These are phyloP conservation scores for Phalaenopsis aphrodite DNA, from an alignment of 106 monocot species.

Conservation along the genomic window DNA sequence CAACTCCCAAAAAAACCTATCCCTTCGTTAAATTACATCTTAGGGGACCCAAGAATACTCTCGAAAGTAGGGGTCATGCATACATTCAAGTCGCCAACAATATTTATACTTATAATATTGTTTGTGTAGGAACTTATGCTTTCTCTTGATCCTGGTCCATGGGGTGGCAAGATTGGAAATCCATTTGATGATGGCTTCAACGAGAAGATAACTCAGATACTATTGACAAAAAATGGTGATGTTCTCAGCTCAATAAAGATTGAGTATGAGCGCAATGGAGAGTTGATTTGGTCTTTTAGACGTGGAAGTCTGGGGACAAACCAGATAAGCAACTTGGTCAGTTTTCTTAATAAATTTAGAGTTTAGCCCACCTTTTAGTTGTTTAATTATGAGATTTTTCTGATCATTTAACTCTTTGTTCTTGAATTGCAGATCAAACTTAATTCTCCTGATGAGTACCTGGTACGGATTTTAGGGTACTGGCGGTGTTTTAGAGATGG, in stretches of 20 bases:
- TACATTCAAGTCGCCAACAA: too few relatives aligned
- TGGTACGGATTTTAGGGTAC: slow-evolving; percentile 31
- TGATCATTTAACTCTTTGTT: neutral
- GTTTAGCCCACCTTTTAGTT: too few relatives aligned
- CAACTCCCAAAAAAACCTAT: too few relatives aligned
- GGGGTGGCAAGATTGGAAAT: slow-evolving; percentile 45
- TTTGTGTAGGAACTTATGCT: neutral
- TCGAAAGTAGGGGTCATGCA: too few relatives aligned
- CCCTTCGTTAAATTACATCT: too few relatives aligned
- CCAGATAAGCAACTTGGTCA: slow-evolving; percentile 25
- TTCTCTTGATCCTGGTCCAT: slow-evolving; percentile 29
- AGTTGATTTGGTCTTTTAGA: slow-evolving; percentile 39
- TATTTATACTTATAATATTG: too few relatives aligned
- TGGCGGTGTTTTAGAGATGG: slow-evolving; percentile 7
- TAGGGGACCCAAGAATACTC: too few relatives aligned
- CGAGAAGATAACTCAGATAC: slow-evolving; percentile 30
- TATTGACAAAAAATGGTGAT: slow-evolving; percentile 19
- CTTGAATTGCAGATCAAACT: slow-evolving; percentile 34
- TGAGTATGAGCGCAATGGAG: slow-evolving; percentile 43
- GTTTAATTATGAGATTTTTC: too few relatives aligned
- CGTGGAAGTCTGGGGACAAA: slow-evolving; percentile 30
- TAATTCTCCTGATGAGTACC: slow-evolving; percentile 30
- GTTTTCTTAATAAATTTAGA: neutral
- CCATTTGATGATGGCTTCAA: slow-evolving; percentile 53
- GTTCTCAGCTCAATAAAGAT: slow-evolving; percentile 35